Conservation (phyloP, 2,329 filamentous ascomycete genomes). For the Cercospora sp. region DNA sequence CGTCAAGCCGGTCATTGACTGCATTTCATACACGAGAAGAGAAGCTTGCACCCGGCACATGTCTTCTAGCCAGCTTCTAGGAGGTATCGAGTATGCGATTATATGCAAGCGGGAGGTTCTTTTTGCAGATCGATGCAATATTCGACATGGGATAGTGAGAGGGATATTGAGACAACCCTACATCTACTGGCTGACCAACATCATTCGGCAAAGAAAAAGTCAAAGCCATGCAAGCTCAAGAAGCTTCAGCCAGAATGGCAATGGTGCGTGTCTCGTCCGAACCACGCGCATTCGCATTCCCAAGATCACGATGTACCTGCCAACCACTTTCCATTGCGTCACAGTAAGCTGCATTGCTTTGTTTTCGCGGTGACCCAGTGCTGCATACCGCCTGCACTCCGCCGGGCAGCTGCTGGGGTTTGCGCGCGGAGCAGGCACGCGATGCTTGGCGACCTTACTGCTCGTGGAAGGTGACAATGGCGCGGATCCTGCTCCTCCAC, state of each 20-base stretch:
- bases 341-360: not conserved
- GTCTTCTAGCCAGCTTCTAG: too few species aligned
- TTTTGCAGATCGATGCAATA: too few species aligned
- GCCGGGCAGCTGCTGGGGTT: not conserved
- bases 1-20: not conserved
- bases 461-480: not conserved
- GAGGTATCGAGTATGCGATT: too few species aligned
- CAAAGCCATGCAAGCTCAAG: not conserved
- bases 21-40: too few species aligned
- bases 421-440: not conserved
- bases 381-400: not conserved
- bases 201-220: not conserved
- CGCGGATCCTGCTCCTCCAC: not conserved
- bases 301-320: not conserved
- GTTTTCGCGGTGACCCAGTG: not conserved
- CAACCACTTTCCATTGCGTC: not conserved
- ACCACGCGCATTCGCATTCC: not conserved
- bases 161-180: too few species aligned
- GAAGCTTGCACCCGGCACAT: not conserved
- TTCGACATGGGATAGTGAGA: too few species aligned
- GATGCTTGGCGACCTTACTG: conserved; percentile 3
- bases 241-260: not conserved
- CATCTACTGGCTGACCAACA: not conserved
- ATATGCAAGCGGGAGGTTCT: too few species aligned
- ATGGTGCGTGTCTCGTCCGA: not conserved